phyloP scores from a whole-genome alignment of 352 stramenopile species.

The Phytophthora brassicae region DNA sequence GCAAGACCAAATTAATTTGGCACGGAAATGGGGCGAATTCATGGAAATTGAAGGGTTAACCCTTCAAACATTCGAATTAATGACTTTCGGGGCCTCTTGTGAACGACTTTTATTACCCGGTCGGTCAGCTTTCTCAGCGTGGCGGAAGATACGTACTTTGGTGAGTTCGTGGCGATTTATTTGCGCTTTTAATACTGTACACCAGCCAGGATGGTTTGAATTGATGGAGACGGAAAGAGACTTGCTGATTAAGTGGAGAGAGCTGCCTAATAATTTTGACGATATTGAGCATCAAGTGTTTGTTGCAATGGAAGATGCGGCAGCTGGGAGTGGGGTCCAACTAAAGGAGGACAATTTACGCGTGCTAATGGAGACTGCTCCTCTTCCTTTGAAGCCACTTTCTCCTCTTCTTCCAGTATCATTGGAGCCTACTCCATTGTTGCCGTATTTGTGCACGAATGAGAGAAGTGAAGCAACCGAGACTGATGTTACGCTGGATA shows the following conservation, averaged over 20 bases:
- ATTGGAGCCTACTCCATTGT: neutral
- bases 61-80: slow-evolving; percentile 4
- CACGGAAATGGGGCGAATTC: slow-evolving; percentile 10
- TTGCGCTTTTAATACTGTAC: slow-evolving; percentile 9
- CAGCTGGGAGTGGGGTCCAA: neutral
- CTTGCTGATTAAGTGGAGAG: slow-evolving; percentile 3
- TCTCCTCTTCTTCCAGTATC: neutral
- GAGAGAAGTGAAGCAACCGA: neutral
- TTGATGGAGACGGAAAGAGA: slow-evolving; percentile 18
- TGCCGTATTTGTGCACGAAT: slow-evolving; percentile 5
- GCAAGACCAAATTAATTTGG: slow-evolving; percentile 11
- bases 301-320: slow-evolving; percentile 9
- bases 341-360: neutral
- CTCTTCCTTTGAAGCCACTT: slow-evolving; percentile 1
- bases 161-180: slow-evolving; percentile 26
- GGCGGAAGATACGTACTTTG: slow-evolving; percentile 19
- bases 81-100: slow-evolving; percentile 5
- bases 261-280: slow-evolving; percentile 26
- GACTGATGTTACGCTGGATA: slow-evolving; percentile 15
- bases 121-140: slow-evolving; percentile 16
- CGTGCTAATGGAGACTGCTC: neutral
- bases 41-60: slow-evolving; percentile 14
- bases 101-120: neutral
- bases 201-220: slow-evolving; percentile 31
- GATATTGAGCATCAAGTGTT: slow-evolving; percentile 22